Percentiles rank a stretch among this genome's conserved stretches.
Evolutionary conservation across 352 stramenopile species (phyloP).

Genomic region (Globisporangium uncinulatum): DNA sequence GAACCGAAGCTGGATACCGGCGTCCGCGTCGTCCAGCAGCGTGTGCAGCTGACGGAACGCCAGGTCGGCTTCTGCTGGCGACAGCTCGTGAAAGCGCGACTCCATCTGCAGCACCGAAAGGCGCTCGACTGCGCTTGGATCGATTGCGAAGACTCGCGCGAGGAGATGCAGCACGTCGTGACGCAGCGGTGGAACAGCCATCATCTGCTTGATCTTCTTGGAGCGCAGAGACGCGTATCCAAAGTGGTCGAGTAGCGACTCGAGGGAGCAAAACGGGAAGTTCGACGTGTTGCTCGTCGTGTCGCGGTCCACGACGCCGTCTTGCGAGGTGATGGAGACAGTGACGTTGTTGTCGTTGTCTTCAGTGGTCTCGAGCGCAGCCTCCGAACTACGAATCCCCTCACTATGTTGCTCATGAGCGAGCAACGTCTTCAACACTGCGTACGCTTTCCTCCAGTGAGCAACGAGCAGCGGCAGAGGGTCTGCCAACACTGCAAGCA

Average conservation of each 20-base stretch:
- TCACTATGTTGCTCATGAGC: neutral
- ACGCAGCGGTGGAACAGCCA: conserved; percentile 14
- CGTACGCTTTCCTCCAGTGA: conserved; percentile 14
- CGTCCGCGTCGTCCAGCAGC: conserved; percentile 18
- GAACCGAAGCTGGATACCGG: conserved; percentile 20
- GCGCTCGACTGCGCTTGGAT: conserved; percentile 2
- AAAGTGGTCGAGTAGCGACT: conserved; percentile 31
- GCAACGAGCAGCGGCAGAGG: conserved; percentile 13
- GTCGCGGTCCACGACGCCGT: too few relatives aligned
- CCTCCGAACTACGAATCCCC: neutral
- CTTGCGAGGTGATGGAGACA: neutral
- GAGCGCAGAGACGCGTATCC: conserved; percentile 16
- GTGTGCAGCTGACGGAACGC: conserved; percentile 11
- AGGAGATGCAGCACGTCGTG: conserved; percentile 9
- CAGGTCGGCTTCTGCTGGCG: neutral
- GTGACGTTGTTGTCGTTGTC: neutral
- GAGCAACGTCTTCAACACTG: conserved; percentile 1
- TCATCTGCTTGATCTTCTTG: conserved; percentile 28
- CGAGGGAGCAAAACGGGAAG: conserved; percentile 25
- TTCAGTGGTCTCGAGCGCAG: neutral
- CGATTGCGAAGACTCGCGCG: conserved; percentile 1
- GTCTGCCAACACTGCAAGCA: conserved; percentile 10
- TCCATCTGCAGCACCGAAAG: conserved; percentile 21
- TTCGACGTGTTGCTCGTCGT: conserved; percentile 8
- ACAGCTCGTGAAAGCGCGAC: conserved; percentile 6